Conservation (phyloP, 495 filamentous ascomycete genomes). For the Friedmanniomyces simplex region DNA sequence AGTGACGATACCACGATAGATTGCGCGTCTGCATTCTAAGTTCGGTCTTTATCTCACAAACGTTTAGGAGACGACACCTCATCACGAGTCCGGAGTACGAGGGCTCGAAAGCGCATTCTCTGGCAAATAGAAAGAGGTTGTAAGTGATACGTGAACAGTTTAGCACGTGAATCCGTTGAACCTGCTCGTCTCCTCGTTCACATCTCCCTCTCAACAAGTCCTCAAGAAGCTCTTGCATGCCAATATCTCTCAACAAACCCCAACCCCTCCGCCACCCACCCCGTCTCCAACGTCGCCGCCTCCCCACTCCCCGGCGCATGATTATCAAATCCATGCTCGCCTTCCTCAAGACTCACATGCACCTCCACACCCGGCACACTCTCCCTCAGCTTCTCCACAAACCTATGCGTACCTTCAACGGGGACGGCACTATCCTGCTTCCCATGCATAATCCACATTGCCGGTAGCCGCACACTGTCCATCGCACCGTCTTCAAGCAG, state of each 20-base stretch:
- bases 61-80: too few species aligned
- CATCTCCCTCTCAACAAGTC: too few species aligned
- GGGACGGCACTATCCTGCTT: constrained; percentile 15
- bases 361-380: constrained; percentile 1
- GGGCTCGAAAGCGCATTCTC: too few species aligned
- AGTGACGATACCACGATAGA: too few species aligned
- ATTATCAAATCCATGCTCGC: constrained; percentile 23
- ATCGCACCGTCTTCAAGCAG: constrained; percentile 10
- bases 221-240: background rate
- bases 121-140: too few species aligned
- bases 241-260: constrained; percentile 4
- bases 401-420: constrained; percentile 10
- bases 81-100: too few species aligned
- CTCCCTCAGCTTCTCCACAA: constrained; percentile 13
- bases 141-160: too few species aligned
- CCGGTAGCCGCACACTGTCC: background rate
- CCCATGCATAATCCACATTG: constrained; percentile 20
- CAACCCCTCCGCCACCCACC: constrained; percentile 20
- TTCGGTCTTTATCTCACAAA: too few species aligned
- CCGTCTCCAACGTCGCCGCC: constrained; percentile 6
- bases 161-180: too few species aligned
- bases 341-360: constrained; percentile 3
- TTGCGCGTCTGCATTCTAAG: too few species aligned
- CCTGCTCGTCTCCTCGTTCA: too few species aligned
- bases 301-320: background rate